These are phyloP conservation scores for Postia placenta DNA, from an alignment of 768 basidiomycete genomes.

Conservation along the genomic window DNA sequence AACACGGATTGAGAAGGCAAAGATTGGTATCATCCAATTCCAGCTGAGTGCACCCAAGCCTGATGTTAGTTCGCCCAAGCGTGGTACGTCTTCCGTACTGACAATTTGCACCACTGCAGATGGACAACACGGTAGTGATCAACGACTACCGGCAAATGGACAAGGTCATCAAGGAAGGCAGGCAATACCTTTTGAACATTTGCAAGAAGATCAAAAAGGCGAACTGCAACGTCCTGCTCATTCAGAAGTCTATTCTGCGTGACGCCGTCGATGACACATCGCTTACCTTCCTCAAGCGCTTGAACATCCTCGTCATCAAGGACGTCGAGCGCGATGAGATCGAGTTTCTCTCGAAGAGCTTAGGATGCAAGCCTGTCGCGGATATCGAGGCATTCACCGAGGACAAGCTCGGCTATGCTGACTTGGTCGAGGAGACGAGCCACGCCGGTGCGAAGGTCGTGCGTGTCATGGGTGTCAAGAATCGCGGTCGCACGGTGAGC, in stretches of 20 bases:
- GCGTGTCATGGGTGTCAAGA: slow-evolving; percentile 90
- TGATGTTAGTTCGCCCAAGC: slow-evolving; percentile 58
- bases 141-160: slow-evolving; percentile 99
- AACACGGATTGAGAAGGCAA: slow-evolving; percentile 94
- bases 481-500: slow-evolving; percentile 90
- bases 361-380: slow-evolving; percentile 93
- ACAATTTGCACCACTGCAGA: slow-evolving; percentile 40
- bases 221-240: slow-evolving; percentile 98
- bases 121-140: slow-evolving; percentile 99
- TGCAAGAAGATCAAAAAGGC: slow-evolving; percentile 99
- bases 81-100: slow-evolving; percentile 8
- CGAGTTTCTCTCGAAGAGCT: slow-evolving; percentile 90
- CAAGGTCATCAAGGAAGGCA: slow-evolving; percentile 98
- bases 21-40: slow-evolving; percentile 98
- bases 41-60: slow-evolving; percentile 97
- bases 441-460: slow-evolving; percentile 86
- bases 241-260: slow-evolving; percentile 98
- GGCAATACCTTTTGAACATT: slow-evolving; percentile 94
- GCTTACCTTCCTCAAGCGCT: slow-evolving; percentile 93
- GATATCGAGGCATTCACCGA: slow-evolving; percentile 97
- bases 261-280: slow-evolving; percentile 99
- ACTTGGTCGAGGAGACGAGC: slow-evolving; percentile 86
- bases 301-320: slow-evolving; percentile 94
- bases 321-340: slow-evolving; percentile 99
- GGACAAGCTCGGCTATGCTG: slow-evolving; percentile 96